Percentiles rank a stretch among this genome's conserved stretches.
These are phyloP conservation scores for Antitrichia curtipendula DNA, from an alignment of 225 moss, liverwort and hornwort species.

Conservation along the genomic window DNA sequence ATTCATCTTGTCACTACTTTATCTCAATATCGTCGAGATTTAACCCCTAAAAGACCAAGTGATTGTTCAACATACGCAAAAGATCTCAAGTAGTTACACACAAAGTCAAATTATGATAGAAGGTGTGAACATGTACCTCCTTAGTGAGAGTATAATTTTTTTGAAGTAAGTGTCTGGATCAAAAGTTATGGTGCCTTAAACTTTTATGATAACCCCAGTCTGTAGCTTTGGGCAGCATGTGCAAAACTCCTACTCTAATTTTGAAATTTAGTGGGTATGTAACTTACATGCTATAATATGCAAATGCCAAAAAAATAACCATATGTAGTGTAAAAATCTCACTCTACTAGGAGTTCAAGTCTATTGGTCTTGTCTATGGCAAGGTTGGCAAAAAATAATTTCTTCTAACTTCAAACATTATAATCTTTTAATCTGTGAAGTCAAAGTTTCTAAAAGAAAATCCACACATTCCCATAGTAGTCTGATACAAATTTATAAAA, in stretches of 20 bases:
- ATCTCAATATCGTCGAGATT: neutral
- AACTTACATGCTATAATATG: too few relatives aligned
- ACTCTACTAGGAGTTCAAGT: fast-evolving
- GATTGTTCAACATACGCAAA: fast-evolving
- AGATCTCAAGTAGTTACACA: fast-evolving
- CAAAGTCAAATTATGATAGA: neutral
- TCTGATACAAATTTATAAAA: neutral
- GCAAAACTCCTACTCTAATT: neutral
- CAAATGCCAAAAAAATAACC: neutral
- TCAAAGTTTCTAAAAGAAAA: neutral
- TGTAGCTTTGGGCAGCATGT: fast-evolving
- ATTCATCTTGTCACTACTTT: neutral
- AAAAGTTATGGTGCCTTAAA: neutral
- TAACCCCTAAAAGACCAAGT: neutral
- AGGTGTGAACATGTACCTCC: neutral
- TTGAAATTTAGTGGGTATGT: fast-evolving
- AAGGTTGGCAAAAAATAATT: too few relatives aligned
- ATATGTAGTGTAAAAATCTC: neutral
- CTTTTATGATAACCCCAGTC: fast-evolving
- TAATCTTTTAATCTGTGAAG: neutral
- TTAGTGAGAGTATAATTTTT: too few relatives aligned
- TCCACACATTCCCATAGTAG: fast-evolving
- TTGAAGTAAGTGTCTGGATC: fast-evolving
- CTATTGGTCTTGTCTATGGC: fast-evolving
- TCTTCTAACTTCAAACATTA: neutral